Conservation (phyloP, 805 yeast genomes). For the Lipomyces anomalus region DNA sequence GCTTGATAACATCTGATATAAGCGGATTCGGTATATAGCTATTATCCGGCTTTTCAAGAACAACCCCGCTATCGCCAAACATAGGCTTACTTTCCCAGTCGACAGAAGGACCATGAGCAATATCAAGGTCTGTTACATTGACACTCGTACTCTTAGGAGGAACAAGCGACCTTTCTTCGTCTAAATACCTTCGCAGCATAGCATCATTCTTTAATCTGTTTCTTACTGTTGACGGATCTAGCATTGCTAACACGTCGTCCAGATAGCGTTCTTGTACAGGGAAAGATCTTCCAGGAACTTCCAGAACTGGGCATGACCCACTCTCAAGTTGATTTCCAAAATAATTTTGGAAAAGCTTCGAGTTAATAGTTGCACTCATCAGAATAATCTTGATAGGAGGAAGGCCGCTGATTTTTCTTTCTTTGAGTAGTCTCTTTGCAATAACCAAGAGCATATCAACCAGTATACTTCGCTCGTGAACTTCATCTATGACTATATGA, state of each 20-base stretch:
- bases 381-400: slow-evolving; percentile 45
- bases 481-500: slow-evolving; percentile 76
- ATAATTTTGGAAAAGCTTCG: slow-evolving; percentile 57
- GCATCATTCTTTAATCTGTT: background rate
- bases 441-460: slow-evolving; percentile 72
- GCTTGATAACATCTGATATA: slow-evolving; percentile 11
- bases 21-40: slow-evolving; percentile 15
- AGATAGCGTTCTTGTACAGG: slow-evolving; percentile 77
- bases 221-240: slow-evolving; percentile 28
- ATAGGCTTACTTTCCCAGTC: slow-evolving; percentile 14
- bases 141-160: too few species aligned
- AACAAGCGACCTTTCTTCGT: background rate
- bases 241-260: slow-evolving; percentile 52
- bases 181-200: background rate
- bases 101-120: slow-evolving; percentile 3
- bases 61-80: slow-evolving; percentile 5
- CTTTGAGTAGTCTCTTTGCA: slow-evolving; percentile 38
- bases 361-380: slow-evolving; percentile 76
- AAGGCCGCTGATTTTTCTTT: slow-evolving; percentile 1
- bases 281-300: slow-evolving; percentile 88
- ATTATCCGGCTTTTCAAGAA: slow-evolving; percentile 4
- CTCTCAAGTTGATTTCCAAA: slow-evolving; percentile 41
- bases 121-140: background rate
- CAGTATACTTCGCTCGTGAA: slow-evolving; percentile 74
- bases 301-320: slow-evolving; percentile 52